A percentile compares a stretch with the other conserved stretches of the same genome.
phyloP scores from a whole-genome alignment of 2,329 filamentous ascomycete species.

The Alternaria ventricosa region DNA sequence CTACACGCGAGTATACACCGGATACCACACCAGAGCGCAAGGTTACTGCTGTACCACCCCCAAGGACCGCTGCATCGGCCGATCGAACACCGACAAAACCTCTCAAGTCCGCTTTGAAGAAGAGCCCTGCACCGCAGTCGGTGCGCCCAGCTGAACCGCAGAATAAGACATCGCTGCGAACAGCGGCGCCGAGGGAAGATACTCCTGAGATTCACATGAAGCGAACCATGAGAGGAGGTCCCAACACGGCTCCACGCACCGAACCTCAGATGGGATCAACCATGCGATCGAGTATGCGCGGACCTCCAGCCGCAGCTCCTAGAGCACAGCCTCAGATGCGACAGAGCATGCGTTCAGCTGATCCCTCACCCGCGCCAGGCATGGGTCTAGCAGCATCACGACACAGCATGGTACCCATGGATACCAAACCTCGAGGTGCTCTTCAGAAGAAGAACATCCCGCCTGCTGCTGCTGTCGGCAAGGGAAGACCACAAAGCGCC shows the following conservation, averaged over 20 bases:
- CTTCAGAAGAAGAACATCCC: constrained; percentile 51
- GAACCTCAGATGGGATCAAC: constrained; percentile 21
- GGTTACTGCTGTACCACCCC: constrained; percentile 5
- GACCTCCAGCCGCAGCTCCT: constrained; percentile 3
- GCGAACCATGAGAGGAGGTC: constrained; percentile 40
- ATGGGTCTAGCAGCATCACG: constrained; percentile 44
- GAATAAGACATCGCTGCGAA: constrained; percentile 13
- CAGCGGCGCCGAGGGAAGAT: constrained; percentile 5
- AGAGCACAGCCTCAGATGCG: constrained; percentile 48
- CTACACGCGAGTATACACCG: constrained; percentile 2
- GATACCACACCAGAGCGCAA: constrained; percentile 5
- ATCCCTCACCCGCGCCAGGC: constrained; percentile 33
- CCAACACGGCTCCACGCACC: constrained; percentile 11
- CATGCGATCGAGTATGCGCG: constrained; percentile 51
- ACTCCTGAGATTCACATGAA: constrained; percentile 41
- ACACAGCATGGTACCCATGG: constrained; percentile 35
- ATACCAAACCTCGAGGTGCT: constrained; percentile 41
- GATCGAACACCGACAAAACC: constrained; percentile 38
- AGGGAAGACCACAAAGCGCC: constrained; percentile 37
- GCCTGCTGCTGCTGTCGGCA: constrained; percentile 23
- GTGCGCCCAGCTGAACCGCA: constrained; percentile 17
- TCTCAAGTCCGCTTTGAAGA: constrained; percentile 51
- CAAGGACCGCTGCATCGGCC: constrained; percentile 13
- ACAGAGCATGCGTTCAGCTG: constrained; percentile 55
- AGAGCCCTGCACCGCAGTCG: constrained; percentile 37